Evolutionary conservation across 257 asterid species (phyloP).

Genomic region (Gentiana macrophylla): DNA sequence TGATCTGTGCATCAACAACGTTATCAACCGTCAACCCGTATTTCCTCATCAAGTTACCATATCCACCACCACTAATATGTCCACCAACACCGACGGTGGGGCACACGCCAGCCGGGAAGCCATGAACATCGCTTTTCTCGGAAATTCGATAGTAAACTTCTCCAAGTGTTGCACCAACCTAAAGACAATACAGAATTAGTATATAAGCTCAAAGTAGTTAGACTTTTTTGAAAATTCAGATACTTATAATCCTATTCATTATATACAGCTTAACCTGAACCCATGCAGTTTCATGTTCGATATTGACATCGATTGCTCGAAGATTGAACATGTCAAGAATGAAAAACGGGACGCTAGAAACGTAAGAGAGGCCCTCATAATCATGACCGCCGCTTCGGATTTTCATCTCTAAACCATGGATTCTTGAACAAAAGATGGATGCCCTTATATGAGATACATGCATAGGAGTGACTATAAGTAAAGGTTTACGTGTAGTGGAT

Average conservation of each 20-base stretch:
- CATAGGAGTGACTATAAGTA: neutral
- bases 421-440: neutral
- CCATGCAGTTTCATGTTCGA: conserved; percentile 14
- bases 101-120: conserved; percentile 3
- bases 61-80: conserved; percentile 13
- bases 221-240: too few species aligned
- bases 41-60: conserved; percentile 8
- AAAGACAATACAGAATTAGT: too few species aligned
- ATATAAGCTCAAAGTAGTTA: too few species aligned
- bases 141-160: neutral
- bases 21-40: conserved; percentile 30
- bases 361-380: neutral
- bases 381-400: conserved; percentile 6
- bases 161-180: conserved; percentile 1
- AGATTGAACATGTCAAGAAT: conserved; percentile 7
- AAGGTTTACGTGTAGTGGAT: neutral
- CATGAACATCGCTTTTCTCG: conserved; percentile 3
- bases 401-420: neutral
- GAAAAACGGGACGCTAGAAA: neutral
- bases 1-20: conserved; percentile 29
- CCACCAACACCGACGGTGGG: conserved; percentile 6
- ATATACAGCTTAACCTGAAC: neutral
- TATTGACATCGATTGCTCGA: neutral
- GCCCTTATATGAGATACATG: neutral
- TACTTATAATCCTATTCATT: too few species aligned